Base-by-base conservation (phyloP, 805 yeast species). In the Starmerella sirachaensis region DNA sequence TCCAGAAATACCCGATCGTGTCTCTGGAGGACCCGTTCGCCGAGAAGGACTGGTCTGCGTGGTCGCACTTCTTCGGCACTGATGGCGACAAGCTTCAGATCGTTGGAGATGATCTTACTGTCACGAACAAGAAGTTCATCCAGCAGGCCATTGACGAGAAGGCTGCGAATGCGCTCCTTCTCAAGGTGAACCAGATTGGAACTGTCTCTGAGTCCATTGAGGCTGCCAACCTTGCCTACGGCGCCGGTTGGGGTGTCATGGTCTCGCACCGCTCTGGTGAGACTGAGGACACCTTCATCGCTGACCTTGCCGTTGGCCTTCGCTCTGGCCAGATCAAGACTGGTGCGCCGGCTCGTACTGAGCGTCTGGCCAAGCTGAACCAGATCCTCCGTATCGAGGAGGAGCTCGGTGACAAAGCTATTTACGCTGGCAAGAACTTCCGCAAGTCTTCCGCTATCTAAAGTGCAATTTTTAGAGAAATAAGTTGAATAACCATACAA, bases 191-290 rank as follows among this genome's bases (percentile, higher is more conserved):
- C 86, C 98, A 88, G 76, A 88, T 88, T 57, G 98, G 98, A 74
- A 70, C 96, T 54, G 70, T 88, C 58, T 65, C 93, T 56, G 98
- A 88, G 76, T 83, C 97, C 51, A 85, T 88, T 69, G 74, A 84
- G 66, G 96, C 97, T 60, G 96, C 97, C 60, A 69, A 81, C 65
- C 91, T 81, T 68, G 82, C 97, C 43, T 86, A 76, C 70, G 78
- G 76, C 51, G 96, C 95, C 51, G 84, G 84, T 62, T 88, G 98
- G 98, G 96, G 96, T 75, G 95, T 86, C 63, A 86, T 88, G 96
- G 97, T 91, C 59, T 86, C 96, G 60, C 98, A 88, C 84, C 85
- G 98, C 78, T 86, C 96, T 57, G 98, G 98, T 72, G 98, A 88
- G 76, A 86, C 96, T 54, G 98, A 91, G 74, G 98, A 91, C 70